These are phyloP conservation scores for Lithospermum erythrorhizon DNA, from an alignment of 257 asterid species.

Conservation along the genomic window DNA sequence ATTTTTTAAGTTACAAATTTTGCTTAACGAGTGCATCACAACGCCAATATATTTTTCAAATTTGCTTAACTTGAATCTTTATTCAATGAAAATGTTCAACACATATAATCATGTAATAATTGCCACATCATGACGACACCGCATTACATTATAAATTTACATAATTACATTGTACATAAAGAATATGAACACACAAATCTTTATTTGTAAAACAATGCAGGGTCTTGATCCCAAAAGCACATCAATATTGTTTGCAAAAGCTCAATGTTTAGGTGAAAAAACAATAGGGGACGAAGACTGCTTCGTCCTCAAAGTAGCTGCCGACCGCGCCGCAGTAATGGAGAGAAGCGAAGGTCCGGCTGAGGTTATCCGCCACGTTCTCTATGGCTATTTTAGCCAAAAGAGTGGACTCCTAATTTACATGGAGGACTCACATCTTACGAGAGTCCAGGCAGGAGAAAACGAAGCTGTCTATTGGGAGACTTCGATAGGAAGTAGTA, in stretches of 20 bases:
- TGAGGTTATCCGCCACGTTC: slow-evolving; percentile 70
- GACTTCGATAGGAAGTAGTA: slow-evolving; percentile 70
- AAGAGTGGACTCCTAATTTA: slow-evolving; percentile 68
- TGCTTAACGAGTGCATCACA: too few species aligned
- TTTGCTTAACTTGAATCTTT: too few species aligned
- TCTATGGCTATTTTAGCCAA: slow-evolving; percentile 85
- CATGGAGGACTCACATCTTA: slow-evolving; percentile 79
- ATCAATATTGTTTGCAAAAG: slow-evolving; percentile 48
- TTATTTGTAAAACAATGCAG: slow-evolving; percentile 17
- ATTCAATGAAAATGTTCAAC: too few species aligned
- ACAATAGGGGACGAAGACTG: slow-evolving; percentile 75
- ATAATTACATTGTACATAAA: too few species aligned
- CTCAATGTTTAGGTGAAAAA: slow-evolving; percentile 77
- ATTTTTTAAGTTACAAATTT: too few species aligned
- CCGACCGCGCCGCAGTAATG: slow-evolving; percentile 56
- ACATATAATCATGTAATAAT: too few species aligned
- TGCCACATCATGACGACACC: too few species aligned
- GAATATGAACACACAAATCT: neutral
- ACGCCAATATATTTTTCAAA: too few species aligned
- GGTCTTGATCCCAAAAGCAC: slow-evolving; percentile 75
- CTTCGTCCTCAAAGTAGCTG: slow-evolving; percentile 74
- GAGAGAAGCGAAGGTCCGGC: slow-evolving; percentile 83
- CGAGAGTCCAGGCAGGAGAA: slow-evolving; percentile 43
- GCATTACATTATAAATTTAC: too few species aligned
- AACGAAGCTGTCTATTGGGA: slow-evolving; percentile 71